Evolutionary conservation across 495 filamentous ascomycete species (phyloP).

Genomic region (Glonium stellatum): DNA sequence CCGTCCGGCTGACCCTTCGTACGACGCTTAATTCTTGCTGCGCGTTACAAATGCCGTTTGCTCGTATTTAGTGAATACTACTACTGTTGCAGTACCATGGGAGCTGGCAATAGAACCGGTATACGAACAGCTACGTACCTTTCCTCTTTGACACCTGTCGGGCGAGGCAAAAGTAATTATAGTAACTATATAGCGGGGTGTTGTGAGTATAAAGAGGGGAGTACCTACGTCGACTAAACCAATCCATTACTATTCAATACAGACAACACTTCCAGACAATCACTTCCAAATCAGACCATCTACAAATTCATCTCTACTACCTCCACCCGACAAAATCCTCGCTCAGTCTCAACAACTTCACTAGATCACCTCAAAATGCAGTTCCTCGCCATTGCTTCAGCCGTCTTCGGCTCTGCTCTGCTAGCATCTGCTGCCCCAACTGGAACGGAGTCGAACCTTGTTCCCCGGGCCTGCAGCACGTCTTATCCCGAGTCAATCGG

Average conservation of each 20-base stretch:
- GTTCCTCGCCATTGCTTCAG: constrained; percentile 19
- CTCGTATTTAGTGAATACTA: not conserved
- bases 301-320: not conserved
- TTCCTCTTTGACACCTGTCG: not conserved
- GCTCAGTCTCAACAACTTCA: not conserved
- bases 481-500: constrained; percentile 21
- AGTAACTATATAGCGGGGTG: not conserved
- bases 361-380: constrained; percentile 19
- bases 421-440: constrained; percentile 18
- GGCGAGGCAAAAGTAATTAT: not conserved
- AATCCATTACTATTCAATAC: not conserved
- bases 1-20: not conserved
- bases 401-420: constrained; percentile 17
- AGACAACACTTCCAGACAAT: not conserved
- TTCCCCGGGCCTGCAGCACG: constrained; percentile 19
- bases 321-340: not conserved
- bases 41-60: not conserved
- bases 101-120: not conserved
- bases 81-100: not conserved
- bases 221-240: not conserved
- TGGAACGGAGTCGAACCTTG: constrained; percentile 8
- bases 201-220: not conserved
- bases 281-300: not conserved
- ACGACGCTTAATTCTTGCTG: not conserved
- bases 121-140: not conserved